Evolutionary conservation across 441 rosid genomes (phyloP).

Genomic region (Arabidopsis hybrid): DNA sequence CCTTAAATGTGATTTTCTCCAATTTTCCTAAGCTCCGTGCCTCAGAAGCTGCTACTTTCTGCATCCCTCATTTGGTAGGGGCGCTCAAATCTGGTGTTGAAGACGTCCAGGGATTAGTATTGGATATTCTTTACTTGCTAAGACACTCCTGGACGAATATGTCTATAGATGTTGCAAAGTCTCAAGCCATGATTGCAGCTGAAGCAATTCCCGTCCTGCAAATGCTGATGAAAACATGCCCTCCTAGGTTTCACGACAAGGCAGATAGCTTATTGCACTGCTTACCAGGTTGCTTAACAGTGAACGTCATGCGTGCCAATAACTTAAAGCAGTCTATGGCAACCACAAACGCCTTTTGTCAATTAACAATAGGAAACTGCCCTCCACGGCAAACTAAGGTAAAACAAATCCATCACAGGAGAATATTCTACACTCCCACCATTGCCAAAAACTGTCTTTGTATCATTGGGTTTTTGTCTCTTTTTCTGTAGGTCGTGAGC

Average conservation of each 20-base stretch:
- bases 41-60: slow-evolving; percentile 95
- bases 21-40: slow-evolving; percentile 97
- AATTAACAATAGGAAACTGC: slow-evolving; percentile 88
- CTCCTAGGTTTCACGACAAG: slow-evolving; percentile 96
- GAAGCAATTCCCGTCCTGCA: slow-evolving; percentile 97
- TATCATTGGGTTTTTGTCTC: neutral
- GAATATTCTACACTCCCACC: slow-evolving; percentile 11
- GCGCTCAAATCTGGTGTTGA: slow-evolving; percentile 93
- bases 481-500: slow-evolving; percentile 68
- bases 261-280: slow-evolving; percentile 94
- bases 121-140: slow-evolving; percentile 88
- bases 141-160: slow-evolving; percentile 97
- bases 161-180: slow-evolving; percentile 89
- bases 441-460: neutral
- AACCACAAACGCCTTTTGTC: slow-evolving; percentile 90
- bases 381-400: slow-evolving; percentile 94
- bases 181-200: slow-evolving; percentile 98
- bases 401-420: neutral
- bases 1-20: slow-evolving; percentile 85
- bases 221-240: slow-evolving; percentile 93
- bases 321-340: slow-evolving; percentile 99
- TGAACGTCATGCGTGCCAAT: slow-evolving; percentile 89
- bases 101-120: slow-evolving; percentile 93
- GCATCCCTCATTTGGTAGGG: slow-evolving; percentile 96
- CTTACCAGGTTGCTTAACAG: slow-evolving; percentile 95